These are phyloP conservation scores for Lavandula angustifolia DNA, from an alignment of 257 asterid genomes.

Conservation along the genomic window DNA sequence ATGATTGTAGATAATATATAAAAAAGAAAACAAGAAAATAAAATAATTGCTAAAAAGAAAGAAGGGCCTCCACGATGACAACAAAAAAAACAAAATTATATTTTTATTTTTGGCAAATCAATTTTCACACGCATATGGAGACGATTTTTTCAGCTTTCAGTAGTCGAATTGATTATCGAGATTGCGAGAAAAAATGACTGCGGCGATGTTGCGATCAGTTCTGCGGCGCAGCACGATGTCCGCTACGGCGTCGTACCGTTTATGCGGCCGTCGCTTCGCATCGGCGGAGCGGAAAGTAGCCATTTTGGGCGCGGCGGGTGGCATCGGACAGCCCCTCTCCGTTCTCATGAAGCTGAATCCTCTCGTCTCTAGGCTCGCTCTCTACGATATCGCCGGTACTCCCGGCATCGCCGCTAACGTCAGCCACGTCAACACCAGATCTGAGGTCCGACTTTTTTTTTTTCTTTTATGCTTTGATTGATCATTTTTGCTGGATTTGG, in stretches of 20 bases:
- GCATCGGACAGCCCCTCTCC: slow-evolving; percentile 87
- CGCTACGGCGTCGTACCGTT: slow-evolving; percentile 42
- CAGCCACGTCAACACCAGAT: slow-evolving; percentile 89
- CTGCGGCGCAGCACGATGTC: slow-evolving; percentile 41
- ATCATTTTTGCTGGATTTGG: not conserved
- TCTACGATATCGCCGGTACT: slow-evolving; percentile 86
- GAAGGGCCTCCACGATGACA: no score
- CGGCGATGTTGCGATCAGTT: slow-evolving; percentile 63
- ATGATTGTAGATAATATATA: no score
- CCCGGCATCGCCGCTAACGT: slow-evolving; percentile 93
- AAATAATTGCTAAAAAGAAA: no score
- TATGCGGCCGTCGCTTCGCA: slow-evolving; percentile 46
- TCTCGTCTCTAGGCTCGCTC: slow-evolving; percentile 65
- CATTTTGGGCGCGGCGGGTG: slow-evolving; percentile 87
- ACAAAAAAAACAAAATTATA: no score
- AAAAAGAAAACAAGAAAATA: no score
- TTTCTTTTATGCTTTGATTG: not conserved
- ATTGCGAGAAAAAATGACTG: slow-evolving; percentile 36
- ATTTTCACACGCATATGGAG: no score
- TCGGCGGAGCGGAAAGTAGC: slow-evolving; percentile 74
- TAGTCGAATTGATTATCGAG: not conserved
- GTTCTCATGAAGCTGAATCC: slow-evolving; percentile 89
- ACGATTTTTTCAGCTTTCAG: not conserved
- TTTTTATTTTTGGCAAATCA: no score
- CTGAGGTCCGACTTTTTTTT: slow-evolving; percentile 49